A percentile compares a stretch with the other conserved stretches of the same genome.
phyloP scores from a whole-genome alignment of 192 early-diverging fungal genomes.

The Hyaloraphidium curvatum region DNA sequence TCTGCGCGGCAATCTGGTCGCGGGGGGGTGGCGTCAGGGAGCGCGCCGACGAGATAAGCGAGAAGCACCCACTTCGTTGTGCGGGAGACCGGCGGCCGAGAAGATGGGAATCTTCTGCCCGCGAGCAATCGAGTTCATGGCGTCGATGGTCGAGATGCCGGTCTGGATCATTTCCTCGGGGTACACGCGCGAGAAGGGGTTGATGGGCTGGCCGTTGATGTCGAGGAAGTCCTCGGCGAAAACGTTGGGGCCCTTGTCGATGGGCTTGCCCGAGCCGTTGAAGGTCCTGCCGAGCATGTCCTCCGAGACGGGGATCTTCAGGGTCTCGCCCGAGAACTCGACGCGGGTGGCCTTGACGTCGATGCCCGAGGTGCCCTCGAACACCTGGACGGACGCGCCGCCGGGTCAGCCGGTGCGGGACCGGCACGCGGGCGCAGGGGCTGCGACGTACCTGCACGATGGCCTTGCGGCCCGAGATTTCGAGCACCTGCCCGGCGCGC shows the following conservation, averaged over 20 bases:
- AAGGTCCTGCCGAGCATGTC: conserved; percentile 99
- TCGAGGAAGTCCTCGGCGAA: conserved; percentile 98
- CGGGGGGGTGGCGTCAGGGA: not conserved
- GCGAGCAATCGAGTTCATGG: conserved; percentile 99
- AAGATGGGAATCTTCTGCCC: conserved; percentile 99
- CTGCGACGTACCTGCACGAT: conserved; percentile 59
- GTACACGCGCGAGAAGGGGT: conserved; percentile 97
- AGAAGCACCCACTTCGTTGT: conserved; percentile 62
- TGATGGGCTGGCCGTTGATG: conserved; percentile 92
- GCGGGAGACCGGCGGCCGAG: conserved; percentile 92
- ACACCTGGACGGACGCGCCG: conserved; percentile 36
- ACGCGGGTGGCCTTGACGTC: conserved; percentile 91
- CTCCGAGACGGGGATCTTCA: conserved; percentile 94
- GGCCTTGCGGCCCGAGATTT: conserved; percentile 88
- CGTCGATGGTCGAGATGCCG: conserved; percentile 96
- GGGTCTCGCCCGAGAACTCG: conserved; percentile 86
- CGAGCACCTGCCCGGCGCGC: conserved; percentile 90
- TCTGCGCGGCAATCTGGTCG: conserved; percentile 88
- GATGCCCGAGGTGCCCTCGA: conserved; percentile 91
- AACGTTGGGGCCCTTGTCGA: conserved; percentile 97
- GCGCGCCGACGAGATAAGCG: not conserved
- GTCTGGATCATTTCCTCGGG: conserved; percentile 99
- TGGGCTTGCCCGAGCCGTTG: conserved; percentile 97
- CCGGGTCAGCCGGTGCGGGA: not conserved
- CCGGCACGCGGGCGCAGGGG: not conserved